Percentiles rank a stretch among this genome's conserved stretches.
Conservation (phyloP, 805 yeast species). For the Komagataella mondaviorum region DNA sequence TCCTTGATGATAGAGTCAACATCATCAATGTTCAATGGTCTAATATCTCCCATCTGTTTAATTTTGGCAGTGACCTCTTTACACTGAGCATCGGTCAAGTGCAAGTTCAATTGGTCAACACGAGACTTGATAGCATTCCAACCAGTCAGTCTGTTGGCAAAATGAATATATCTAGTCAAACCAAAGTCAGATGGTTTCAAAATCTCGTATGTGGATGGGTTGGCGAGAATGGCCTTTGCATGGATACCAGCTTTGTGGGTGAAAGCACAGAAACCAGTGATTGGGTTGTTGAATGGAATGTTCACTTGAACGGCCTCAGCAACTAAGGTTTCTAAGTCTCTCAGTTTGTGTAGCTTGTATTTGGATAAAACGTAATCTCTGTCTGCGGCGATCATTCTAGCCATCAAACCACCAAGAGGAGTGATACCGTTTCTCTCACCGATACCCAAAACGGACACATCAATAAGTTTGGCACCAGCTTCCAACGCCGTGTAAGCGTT, state of each 20-base stretch:
- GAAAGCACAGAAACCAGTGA: slow-evolving; percentile 98
- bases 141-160: slow-evolving; percentile 95
- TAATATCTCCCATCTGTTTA: slow-evolving; percentile 87
- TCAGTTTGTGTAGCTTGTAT: slow-evolving; percentile 88
- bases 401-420: slow-evolving; percentile 96
- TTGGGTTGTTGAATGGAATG: slow-evolving; percentile 96
- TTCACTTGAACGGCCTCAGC: slow-evolving; percentile 97
- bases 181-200: slow-evolving; percentile 93
- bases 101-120: slow-evolving; percentile 90
- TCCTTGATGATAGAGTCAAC: slow-evolving; percentile 95
- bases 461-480: slow-evolving; percentile 93
- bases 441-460: slow-evolving; percentile 91
- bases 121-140: slow-evolving; percentile 99
- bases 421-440: slow-evolving; percentile 99
- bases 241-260: slow-evolving; percentile 99
- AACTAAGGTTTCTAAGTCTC: slow-evolving; percentile 91
- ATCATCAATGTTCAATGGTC: slow-evolving; percentile 91
- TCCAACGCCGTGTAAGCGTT: slow-evolving; percentile 97
- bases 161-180: slow-evolving; percentile 89
- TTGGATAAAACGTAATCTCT: slow-evolving; percentile 90
- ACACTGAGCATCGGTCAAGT: slow-evolving; percentile 82
- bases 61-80: slow-evolving; percentile 92
- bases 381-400: slow-evolving; percentile 97
- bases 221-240: slow-evolving; percentile 96
- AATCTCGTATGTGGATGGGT: slow-evolving; percentile 96